A percentile compares a stretch with the other conserved stretches of the same genome.
Evolutionary conservation across 2,329 filamentous ascomycete genomes (phyloP).

Genomic region (Pseudogymnoascus pannorum): DNA sequence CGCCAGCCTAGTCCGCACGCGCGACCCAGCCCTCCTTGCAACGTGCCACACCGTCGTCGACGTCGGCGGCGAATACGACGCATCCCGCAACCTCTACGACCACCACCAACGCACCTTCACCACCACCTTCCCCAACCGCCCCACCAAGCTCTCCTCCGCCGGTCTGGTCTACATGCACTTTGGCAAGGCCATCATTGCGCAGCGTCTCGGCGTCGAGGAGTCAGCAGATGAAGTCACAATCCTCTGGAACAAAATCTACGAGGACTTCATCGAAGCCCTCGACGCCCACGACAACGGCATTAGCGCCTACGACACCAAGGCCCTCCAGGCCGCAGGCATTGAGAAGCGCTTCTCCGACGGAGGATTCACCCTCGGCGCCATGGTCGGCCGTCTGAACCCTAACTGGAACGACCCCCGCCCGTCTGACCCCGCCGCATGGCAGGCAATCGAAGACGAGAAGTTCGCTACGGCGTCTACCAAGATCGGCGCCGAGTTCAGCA

Average conservation of each 20-base stretch:
- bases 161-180: slow-evolving; percentile 96
- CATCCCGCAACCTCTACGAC: slow-evolving; percentile 72
- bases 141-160: slow-evolving; percentile 87
- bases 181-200: slow-evolving; percentile 73
- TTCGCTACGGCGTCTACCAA: slow-evolving; percentile 72
- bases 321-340: slow-evolving; percentile 61
- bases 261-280: slow-evolving; percentile 87
- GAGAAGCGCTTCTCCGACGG: slow-evolving; percentile 78
- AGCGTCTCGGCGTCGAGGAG: slow-evolving; percentile 52
- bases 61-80: slow-evolving; percentile 91
- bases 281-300: slow-evolving; percentile 98
- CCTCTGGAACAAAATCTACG: slow-evolving; percentile 84
- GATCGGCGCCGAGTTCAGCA: slow-evolving; percentile 82
- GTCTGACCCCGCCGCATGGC: slow-evolving; percentile 48
- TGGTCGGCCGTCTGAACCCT: slow-evolving; percentile 74
- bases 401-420: slow-evolving; percentile 65
- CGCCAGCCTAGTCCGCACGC: slow-evolving; percentile 74
- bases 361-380: slow-evolving; percentile 74
- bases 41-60: slow-evolving; percentile 94
- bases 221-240: slow-evolving; percentile 62
- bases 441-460: slow-evolving; percentile 70
- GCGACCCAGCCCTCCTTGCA: slow-evolving; percentile 70
- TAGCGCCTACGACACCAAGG: slow-evolving; percentile 67
- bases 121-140: slow-evolving; percentile 73
- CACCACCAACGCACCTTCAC: slow-evolving; percentile 93